Evolutionary conservation across 2,329 filamentous ascomycete species (phyloP), one percentile per base, ranked within the genome.

Genomic region (Hortaea sp.): DNA sequence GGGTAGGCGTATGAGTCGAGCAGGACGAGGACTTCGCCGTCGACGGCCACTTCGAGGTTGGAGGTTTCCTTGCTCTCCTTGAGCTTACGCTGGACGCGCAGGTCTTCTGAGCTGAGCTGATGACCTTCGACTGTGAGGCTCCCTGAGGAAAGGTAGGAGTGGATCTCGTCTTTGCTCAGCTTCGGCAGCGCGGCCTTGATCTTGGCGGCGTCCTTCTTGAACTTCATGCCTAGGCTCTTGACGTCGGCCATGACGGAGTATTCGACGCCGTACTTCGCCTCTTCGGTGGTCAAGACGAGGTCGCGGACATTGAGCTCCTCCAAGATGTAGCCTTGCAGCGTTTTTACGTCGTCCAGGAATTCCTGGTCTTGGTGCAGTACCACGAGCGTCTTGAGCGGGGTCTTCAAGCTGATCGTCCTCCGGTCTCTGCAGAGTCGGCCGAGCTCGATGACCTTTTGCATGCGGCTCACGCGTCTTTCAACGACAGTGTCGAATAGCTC

Each of bases 361-460:
- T 88, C 75, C 48, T 78, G 72, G 53, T 94, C 85, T 43, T 84
- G 78, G 61, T 95, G 88, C 52, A 97, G 86, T 51, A 97, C 86
- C 9, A 95, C 78, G 29, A 97, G 73, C 0, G 85, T 87, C 74
- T 90, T 94, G 44, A 97, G 71, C 4, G 92, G 92, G 5, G 85
- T 92, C 72, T 95, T 97, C 45, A 97, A 73, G 31, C 86, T 86
- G 58, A 95, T 82, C 39, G 82, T 81, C 49, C 85, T 81, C 43
- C 88, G 81, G 66, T 97, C 92, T 65, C 92, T 79, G 43, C 87
- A 89, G 43, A 90, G 80, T 61, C 92, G 80, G 41, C 81, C 87
- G 51, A 97, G 77, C 61, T 97, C 88, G 64, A 98, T 95, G 62
- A 97, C 88, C 41, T 82, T 85, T 67, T 97, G 90, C 92, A 98